These are phyloP conservation scores for Boechera divaricarpa DNA, from an alignment of 345 rosid species.

Conservation along the genomic window DNA sequence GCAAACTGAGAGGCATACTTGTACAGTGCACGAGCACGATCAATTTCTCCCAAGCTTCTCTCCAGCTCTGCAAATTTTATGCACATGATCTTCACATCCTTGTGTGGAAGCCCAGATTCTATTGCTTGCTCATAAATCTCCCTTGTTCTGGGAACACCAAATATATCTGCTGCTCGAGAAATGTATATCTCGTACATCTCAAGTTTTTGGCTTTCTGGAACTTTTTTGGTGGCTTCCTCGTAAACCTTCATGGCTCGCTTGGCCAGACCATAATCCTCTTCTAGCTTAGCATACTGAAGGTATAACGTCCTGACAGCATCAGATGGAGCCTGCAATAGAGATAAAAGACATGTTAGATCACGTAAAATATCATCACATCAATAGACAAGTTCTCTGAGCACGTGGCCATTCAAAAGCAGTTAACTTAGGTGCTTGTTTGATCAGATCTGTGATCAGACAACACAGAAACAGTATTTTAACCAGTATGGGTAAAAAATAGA, in stretches of 20 bases:
- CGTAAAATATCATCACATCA: neutral
- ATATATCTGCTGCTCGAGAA: constrained; percentile 91
- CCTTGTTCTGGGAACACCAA: constrained; percentile 94
- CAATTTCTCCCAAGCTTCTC: constrained; percentile 94
- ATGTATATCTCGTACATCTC: constrained; percentile 94
- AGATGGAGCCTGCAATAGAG: constrained; percentile 75
- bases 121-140: constrained; percentile 97
- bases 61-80: constrained; percentile 89
- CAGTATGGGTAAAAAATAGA: constrained; percentile 20
- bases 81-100: constrained; percentile 94
- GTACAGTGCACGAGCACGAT: constrained; percentile 78
- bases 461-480: neutral
- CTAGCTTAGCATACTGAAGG: constrained; percentile 96
- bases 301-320: constrained; percentile 84
- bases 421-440: neutral
- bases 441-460: neutral
- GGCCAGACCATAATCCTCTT: constrained; percentile 94
- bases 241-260: constrained; percentile 98
- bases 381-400: constrained; percentile 7
- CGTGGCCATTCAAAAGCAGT: neutral
- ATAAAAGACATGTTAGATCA: constrained; percentile 23
- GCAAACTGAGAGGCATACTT: constrained; percentile 91
- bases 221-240: constrained; percentile 89
- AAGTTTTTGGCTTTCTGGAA: constrained; percentile 81
- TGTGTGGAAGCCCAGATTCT: constrained; percentile 93